Evolutionary conservation across 495 filamentous ascomycete species (phyloP).

Genomic region (Oleoguttula mirabilis): DNA sequence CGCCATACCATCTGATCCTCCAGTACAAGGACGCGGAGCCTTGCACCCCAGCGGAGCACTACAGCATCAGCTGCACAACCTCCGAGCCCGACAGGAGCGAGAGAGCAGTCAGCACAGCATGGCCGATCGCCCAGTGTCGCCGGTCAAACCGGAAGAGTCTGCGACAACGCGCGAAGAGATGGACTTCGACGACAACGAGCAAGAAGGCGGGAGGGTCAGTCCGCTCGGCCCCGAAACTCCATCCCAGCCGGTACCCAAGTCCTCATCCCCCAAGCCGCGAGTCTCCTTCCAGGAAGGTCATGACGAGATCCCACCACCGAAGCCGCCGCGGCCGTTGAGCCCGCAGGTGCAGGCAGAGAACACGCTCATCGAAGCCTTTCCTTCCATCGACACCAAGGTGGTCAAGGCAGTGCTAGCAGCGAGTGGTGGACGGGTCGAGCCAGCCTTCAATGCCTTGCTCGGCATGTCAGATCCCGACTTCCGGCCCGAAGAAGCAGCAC

Average conservation of each 20-base stretch:
- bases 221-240: constrained; percentile 23
- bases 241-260: not conserved
- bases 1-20: too few species aligned
- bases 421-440: constrained; percentile 78
- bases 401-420: constrained; percentile 80
- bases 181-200: constrained; percentile 65
- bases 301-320: constrained; percentile 54
- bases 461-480: constrained; percentile 83
- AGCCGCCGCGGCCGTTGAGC: constrained; percentile 76
- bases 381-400: constrained; percentile 64
- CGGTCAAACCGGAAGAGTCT: constrained; percentile 47
- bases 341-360: constrained; percentile 72
- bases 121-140: constrained; percentile 7
- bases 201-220: constrained; percentile 37
- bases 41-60: too few species aligned
- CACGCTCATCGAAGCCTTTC: constrained; percentile 90
- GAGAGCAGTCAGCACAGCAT: constrained; percentile 5
- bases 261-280: constrained; percentile 2
- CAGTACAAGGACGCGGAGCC: too few species aligned
- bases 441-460: constrained; percentile 89
- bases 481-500: constrained; percentile 36
- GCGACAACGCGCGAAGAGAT: constrained; percentile 71
- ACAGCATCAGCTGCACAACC: too few species aligned
- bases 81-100: too few species aligned
- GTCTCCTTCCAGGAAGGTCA: constrained; percentile 24